phyloP scores from a whole-genome alignment of 345 rosid genomes.

The Lepidium sativum region DNA sequence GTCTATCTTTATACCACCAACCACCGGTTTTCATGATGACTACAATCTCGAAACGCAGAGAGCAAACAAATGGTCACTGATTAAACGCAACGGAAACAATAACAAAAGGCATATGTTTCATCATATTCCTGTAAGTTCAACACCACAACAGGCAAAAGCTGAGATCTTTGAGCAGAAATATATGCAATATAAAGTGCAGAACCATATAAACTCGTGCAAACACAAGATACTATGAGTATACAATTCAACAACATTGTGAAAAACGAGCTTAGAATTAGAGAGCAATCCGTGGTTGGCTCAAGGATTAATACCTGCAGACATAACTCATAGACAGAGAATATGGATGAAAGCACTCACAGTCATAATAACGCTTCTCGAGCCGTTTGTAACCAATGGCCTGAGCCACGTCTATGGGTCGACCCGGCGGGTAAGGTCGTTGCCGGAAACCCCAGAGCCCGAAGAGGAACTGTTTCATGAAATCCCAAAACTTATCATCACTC shows the following conservation, averaged over 20 bases:
- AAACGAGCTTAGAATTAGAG: background rate
- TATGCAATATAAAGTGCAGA: background rate
- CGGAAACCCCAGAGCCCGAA: constrained; percentile 92
- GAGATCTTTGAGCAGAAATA: background rate
- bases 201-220: background rate
- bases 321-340: background rate
- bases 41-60: constrained; percentile 15
- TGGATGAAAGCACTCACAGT: constrained; percentile 44
- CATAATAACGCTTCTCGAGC: constrained; percentile 81
- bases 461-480: constrained; percentile 68
- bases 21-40: constrained; percentile 86
- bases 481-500: constrained; percentile 93
- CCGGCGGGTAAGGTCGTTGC: constrained; percentile 78
- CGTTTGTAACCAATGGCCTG: constrained; percentile 87
- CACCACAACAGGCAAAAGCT: background rate
- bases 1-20: constrained; percentile 81
- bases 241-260: background rate
- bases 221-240: background rate
- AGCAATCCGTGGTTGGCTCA: background rate
- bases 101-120: background rate
- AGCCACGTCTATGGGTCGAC: constrained; percentile 77
- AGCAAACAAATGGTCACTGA: background rate
- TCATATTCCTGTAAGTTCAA: background rate
- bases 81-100: background rate
- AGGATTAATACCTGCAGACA: background rate